Percentiles rank a stretch among this genome's conserved stretches.
Conservation (phyloP, 805 yeast species). For the Barnettozyma sp. region DNA sequence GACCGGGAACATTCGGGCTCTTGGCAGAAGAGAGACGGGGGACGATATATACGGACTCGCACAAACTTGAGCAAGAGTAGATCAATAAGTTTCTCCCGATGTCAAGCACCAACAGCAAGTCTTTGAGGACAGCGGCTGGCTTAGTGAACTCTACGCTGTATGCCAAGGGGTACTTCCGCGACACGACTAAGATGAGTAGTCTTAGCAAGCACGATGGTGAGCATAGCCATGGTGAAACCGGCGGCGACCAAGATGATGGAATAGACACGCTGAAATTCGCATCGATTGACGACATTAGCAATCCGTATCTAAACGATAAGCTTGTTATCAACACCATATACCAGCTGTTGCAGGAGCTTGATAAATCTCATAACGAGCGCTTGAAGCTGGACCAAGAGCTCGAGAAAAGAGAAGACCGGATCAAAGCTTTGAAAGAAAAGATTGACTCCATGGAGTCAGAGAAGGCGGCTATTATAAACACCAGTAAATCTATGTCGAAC, state of each 20-base stretch:
- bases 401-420: slow-evolving; percentile 4
- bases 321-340: slow-evolving; percentile 12
- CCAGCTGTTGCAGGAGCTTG: slow-evolving; percentile 11
- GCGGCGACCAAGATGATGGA: too few species aligned
- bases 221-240: too few species aligned
- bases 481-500: slow-evolving; percentile 6
- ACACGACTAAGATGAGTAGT: too few species aligned
- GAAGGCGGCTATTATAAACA: not conserved
- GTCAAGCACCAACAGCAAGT: too few species aligned
- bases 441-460: not conserved
- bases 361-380: slow-evolving; percentile 11
- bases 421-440: not conserved
- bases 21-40: too few species aligned
- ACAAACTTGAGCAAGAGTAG: too few species aligned
- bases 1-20: too few species aligned
- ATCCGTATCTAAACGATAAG: slow-evolving; percentile 10
- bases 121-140: slow-evolving; percentile 10
- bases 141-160: slow-evolving; percentile 11
- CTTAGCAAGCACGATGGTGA: too few species aligned
- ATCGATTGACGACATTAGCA: slow-evolving; percentile 4
- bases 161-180: slow-evolving; percentile 14
- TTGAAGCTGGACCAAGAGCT: slow-evolving; percentile 2
- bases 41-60: too few species aligned
- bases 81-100: too few species aligned
- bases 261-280: slow-evolving; percentile 3